A percentile compares a stretch with the other conserved stretches of the same genome.
Evolutionary conservation across 192 early-diverging fungal species (phyloP).

Genomic region (Linnemannia exigua): DNA sequence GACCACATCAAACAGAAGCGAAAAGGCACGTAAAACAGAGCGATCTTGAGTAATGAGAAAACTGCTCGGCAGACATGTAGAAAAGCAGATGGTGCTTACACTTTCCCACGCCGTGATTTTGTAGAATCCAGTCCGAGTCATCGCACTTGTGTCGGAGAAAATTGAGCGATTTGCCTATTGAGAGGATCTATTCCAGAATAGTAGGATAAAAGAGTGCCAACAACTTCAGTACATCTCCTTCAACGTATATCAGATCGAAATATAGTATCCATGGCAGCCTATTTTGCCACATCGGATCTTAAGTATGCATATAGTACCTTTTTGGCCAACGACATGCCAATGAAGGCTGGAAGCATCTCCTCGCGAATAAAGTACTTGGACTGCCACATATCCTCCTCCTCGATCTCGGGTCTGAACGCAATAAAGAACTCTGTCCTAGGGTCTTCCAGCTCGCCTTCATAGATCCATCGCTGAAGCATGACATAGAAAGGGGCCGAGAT

Average conservation of each 20-base stretch:
- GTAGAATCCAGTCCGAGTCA: constrained; percentile 68
- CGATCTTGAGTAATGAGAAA: background rate
- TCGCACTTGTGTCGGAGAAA: constrained; percentile 69
- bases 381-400: constrained; percentile 86
- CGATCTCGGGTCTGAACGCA: constrained; percentile 61
- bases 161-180: constrained; percentile 53
- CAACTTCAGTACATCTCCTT: background rate
- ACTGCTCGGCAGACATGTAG: background rate
- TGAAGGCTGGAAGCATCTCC: constrained; percentile 92
- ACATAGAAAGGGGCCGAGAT: constrained; percentile 91
- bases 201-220: background rate
- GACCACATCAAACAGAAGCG: background rate
- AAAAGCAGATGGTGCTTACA: constrained; percentile 25
- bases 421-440: constrained; percentile 96
- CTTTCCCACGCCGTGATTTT: constrained; percentile 54
- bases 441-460: constrained; percentile 94
- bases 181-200: constrained; percentile 26
- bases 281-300: background rate
- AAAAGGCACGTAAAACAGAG: background rate
- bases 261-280: too few species aligned
- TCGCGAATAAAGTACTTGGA: constrained; percentile 79
- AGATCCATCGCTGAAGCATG: constrained; percentile 93
- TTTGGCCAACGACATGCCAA: constrained; percentile 79
- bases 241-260: background rate
- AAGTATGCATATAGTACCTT: constrained; percentile 64